phyloP scores from a whole-genome alignment of 2,329 filamentous ascomycete genomes.

The Lasiodiplodia sp. region DNA sequence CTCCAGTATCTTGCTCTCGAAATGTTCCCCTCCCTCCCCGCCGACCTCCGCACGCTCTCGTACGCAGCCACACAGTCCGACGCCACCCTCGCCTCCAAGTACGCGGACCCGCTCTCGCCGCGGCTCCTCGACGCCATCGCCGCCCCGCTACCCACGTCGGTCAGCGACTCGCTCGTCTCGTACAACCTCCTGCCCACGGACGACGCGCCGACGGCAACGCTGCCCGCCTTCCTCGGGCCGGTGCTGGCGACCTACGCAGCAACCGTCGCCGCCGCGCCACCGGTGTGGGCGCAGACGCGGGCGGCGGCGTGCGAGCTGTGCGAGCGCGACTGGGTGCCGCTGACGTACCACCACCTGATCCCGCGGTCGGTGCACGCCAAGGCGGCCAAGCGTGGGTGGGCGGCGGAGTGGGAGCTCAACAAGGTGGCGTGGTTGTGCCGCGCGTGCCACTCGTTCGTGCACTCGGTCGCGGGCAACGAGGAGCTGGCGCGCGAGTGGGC shows the following conservation, averaged over 20 bases:
- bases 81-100: conserved; percentile 59
- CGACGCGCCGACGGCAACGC: conserved; percentile 42
- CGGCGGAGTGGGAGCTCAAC: conserved; percentile 74
- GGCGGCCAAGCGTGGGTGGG: conserved; percentile 79
- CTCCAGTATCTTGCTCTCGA: conserved; percentile 71
- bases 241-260: conserved; percentile 69
- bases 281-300: conserved; percentile 66
- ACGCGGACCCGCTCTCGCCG: conserved; percentile 64
- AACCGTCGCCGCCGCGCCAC: conserved; percentile 66
- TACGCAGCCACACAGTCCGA: conserved; percentile 64
- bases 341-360: conserved; percentile 87
- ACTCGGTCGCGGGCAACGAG: conserved; percentile 77
- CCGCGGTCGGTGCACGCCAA: conserved; percentile 80
- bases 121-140: conserved; percentile 60
- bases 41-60: conserved; percentile 66
- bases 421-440: conserved; percentile 88
- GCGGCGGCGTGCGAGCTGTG: conserved; percentile 76
- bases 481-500: conserved; percentile 76
- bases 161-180: conserved; percentile 71
- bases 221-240: conserved; percentile 66
- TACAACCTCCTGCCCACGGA: conserved; percentile 65
- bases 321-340: conserved; percentile 72
- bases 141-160: conserved; percentile 63
- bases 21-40: conserved; percentile 71
- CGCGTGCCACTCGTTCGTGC: conserved; percentile 84